phyloP scores from a whole-genome alignment of 768 basidiomycete species.

The Nidularia sp. region DNA sequence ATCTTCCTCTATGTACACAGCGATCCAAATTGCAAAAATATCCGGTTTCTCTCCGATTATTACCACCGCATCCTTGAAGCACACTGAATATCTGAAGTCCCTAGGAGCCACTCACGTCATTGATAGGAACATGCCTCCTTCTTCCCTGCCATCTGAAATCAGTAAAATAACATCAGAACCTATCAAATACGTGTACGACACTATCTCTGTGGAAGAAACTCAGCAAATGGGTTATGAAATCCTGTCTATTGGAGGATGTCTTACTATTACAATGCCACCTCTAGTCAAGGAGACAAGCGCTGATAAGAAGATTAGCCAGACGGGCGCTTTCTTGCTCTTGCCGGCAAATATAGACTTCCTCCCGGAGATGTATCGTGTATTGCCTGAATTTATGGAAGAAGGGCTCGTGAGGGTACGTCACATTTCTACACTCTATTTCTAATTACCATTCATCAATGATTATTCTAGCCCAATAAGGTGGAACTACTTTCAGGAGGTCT shows the following conservation, averaged over 20 bases:
- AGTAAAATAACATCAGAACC: neutral
- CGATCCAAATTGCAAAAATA: neutral
- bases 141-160: neutral
- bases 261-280: neutral
- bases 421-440: neutral
- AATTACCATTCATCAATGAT: neutral
- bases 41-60: neutral
- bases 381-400: neutral
- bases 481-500: constrained; percentile 39
- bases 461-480: constrained; percentile 34
- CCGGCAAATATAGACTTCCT: neutral
- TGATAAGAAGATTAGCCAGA: neutral
- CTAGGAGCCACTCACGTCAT: neutral
- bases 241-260: neutral
- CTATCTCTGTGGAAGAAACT: neutral
- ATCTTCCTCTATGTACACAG: neutral
- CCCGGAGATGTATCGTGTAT: neutral
- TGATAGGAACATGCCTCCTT: neutral
- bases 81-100: neutral
- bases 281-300: neutral
- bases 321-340: neutral
- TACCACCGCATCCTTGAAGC: neutral
- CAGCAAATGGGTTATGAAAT: neutral
- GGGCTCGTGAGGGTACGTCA: neutral
- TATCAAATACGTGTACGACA: neutral